phyloP scores from a whole-genome alignment of 1,139 yeast genomes.

The Fermentozyma sake region DNA sequence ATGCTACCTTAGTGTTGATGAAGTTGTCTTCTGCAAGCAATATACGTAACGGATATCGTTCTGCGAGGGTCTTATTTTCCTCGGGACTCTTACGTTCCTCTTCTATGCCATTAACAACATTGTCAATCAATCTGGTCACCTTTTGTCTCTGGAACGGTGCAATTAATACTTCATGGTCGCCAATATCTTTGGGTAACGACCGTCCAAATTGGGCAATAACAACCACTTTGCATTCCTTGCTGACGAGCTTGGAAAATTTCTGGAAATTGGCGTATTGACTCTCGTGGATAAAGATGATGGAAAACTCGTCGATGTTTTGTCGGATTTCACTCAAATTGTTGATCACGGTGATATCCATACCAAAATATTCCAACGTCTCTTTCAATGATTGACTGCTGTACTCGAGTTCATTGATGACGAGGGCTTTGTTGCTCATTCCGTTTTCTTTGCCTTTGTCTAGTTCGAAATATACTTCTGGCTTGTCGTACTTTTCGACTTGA shows the following conservation, averaged over 20 bases:
- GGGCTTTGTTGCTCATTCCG: constrained; percentile 16
- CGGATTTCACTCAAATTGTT: constrained; percentile 5
- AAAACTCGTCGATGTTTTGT: constrained; percentile 7
- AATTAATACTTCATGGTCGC: constrained; percentile 25
- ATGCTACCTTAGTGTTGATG: constrained; percentile 47
- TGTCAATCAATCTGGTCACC: too few relatives aligned
- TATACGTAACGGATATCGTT: constrained; percentile 39
- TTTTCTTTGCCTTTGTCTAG: constrained; percentile 9
- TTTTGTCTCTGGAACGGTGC: constrained; percentile 32
- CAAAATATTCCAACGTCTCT: constrained; percentile 25
- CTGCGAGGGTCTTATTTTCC: constrained; percentile 19
- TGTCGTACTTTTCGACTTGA: constrained; percentile 20
- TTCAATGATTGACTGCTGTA: constrained; percentile 30
- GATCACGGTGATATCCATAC: constrained; percentile 25
- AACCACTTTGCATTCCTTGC: constrained; percentile 12
- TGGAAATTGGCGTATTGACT: constrained; percentile 13
- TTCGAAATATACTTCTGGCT: constrained; percentile 17
- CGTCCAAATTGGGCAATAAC: constrained; percentile 29
- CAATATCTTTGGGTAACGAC: constrained; percentile 20
- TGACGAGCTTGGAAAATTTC: constrained; percentile 7
- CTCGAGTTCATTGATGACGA: constrained; percentile 32
- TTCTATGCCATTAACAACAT: too few relatives aligned
- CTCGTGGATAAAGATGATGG: constrained; percentile 18
- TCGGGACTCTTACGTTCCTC: too few relatives aligned
- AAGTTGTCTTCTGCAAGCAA: constrained; percentile 52